Conservation (phyloP, 2,329 filamentous ascomycete species). For the Nigrospora oryzae region DNA sequence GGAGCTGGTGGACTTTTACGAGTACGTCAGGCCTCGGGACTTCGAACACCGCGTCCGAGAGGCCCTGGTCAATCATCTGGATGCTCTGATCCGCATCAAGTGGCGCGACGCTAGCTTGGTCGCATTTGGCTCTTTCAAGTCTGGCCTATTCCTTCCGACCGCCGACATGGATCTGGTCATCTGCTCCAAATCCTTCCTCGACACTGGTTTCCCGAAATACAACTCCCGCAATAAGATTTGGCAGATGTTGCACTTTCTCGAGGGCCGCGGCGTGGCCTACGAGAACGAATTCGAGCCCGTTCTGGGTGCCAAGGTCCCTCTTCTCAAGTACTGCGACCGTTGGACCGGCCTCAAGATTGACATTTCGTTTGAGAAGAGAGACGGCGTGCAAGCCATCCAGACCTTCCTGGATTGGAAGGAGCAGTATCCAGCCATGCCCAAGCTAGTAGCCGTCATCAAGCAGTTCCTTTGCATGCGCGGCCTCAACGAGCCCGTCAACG, state of each 20-base stretch:
- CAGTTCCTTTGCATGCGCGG: conserved; percentile 85
- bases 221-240: conserved; percentile 48
- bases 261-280: conserved; percentile 46
- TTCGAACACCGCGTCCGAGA: conserved; percentile 72
- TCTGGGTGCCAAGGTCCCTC: conserved; percentile 69
- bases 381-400: conserved; percentile 68
- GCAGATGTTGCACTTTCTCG: conserved; percentile 54
- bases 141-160: conserved; percentile 60
- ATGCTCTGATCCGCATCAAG: conserved; percentile 44
- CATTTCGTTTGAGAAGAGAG: conserved; percentile 87
- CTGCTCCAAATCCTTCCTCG: conserved; percentile 50
- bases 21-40: conserved; percentile 67
- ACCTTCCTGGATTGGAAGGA: conserved; percentile 77
- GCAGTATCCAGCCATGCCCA: conserved; percentile 75
- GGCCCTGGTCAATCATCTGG: conserved; percentile 63
- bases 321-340: conserved; percentile 83
- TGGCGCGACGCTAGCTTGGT: conserved; percentile 57
- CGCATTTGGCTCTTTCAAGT: conserved; percentile 90
- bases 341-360: conserved; percentile 77
- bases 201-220: conserved; percentile 39
- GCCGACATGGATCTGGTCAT: conserved; percentile 94
- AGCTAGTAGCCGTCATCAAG: conserved; percentile 81
- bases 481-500: conserved; percentile 83
- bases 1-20: conserved; percentile 83
- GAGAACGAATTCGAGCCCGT: conserved; percentile 59